Evolutionary conservation across 2,329 filamentous ascomycete species (phyloP), one percentile per base, ranked within the genome.

Genomic region (Clarireedia homoeocarpa): DNA sequence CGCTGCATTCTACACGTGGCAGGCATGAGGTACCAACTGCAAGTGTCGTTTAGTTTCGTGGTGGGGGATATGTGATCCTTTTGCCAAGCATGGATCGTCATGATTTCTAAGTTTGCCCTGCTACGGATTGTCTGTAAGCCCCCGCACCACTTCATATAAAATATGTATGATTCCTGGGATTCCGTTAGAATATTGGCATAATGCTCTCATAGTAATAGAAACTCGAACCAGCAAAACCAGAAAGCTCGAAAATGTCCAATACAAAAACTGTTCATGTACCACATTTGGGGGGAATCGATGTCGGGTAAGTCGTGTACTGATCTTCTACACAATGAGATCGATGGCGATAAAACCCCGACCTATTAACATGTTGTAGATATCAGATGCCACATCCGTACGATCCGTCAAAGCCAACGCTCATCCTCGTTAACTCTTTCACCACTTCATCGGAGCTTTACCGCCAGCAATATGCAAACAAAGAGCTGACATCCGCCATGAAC

Each of bases 351-450:
- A 40, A 9, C 14, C 23, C 10, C 34, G 4, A 26, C 15, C 14
- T 48, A 46, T 44, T 47, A 40, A 42, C 23, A 20, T 7, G 39
- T 12, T 30, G 39, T 23, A 56, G 57, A 39, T 61, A 59, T 40
- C 59, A 57, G 23, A 60, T 61, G 58, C 48, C 54, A 38, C 26
- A 51, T 27, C 30, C 36, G 56, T 78, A 84, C 69, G 64, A 84
- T 68, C 61, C 74, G 4, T 65, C 69, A 53, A 80, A 80, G 67
- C 76, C 77, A 17, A 80, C 77, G 2, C 64, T 74, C 40, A 73
- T 80, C 26, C 73, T 80, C 59, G 70, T 80, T 63, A 79, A 79
- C 69, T 75, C 76, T 27, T 75, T 81, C 70, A 76, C 74, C 66
- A 77, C 75, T 30, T 77, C 75, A 2, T 70, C 70, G 1, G 71